phyloP scores from a whole-genome alignment of 2,329 filamentous ascomycete genomes.

The Elsinoe perseae region DNA sequence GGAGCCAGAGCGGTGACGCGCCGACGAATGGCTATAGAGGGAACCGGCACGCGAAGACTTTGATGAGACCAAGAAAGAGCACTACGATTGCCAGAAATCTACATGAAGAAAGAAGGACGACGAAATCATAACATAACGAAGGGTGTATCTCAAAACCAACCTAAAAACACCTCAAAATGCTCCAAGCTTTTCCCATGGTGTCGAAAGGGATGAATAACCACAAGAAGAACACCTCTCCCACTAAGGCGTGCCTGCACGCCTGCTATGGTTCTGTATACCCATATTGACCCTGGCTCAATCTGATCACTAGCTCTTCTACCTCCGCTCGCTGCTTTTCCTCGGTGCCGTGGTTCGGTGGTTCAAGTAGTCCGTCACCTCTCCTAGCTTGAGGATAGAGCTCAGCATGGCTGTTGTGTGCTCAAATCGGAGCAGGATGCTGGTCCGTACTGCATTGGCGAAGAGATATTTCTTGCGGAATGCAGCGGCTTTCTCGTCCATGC shows the following conservation, averaged over 20 bases:
- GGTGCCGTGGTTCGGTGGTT: neutral
- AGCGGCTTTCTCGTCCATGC: conserved; percentile 19
- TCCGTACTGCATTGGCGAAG: conserved; percentile 27
- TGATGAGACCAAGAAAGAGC: too few relatives aligned
- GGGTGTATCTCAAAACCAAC: neutral
- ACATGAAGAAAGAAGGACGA: neutral
- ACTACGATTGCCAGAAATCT: too few relatives aligned
- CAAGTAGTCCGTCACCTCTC: conserved; percentile 23
- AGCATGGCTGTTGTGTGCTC: conserved; percentile 26
- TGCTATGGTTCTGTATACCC: neutral
- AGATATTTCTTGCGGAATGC: conserved; percentile 26
- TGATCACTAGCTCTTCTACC: neutral
- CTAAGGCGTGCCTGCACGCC: neutral
- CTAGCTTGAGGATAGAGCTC: conserved; percentile 23
- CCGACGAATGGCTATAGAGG: too few relatives aligned
- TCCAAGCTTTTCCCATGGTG: neutral
- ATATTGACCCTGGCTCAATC: neutral
- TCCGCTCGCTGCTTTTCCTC: conserved; percentile 5
- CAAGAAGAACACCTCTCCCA: neutral
- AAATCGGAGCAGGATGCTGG: conserved; percentile 28
- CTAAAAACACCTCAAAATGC: neutral
- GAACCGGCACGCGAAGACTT: too few relatives aligned
- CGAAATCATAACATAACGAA: neutral
- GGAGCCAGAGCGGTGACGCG: too few relatives aligned
- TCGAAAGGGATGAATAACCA: neutral